These are phyloP conservation scores for Ramaria rubella DNA, from an alignment of 768 basidiomycete species.

Conservation along the genomic window DNA sequence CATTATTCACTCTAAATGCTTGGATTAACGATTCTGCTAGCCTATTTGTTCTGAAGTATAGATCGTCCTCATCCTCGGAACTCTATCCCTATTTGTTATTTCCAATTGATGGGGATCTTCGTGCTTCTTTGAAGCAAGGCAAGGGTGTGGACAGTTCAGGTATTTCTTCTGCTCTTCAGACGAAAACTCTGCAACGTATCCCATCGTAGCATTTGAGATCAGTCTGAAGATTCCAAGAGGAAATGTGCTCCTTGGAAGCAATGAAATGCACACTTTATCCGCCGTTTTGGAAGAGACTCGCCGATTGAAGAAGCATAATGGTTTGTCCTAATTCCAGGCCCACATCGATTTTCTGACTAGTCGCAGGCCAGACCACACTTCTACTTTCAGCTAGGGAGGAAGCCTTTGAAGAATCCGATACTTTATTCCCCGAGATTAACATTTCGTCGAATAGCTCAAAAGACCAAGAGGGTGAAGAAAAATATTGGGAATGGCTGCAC, in stretches of 20 bases:
- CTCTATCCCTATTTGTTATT: constrained; percentile 30
- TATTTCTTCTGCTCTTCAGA: constrained; percentile 24
- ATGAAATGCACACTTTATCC: neutral
- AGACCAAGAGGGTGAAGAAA: neutral
- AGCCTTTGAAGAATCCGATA: too few species aligned
- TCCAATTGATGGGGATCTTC: constrained; percentile 51
- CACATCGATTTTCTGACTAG: neutral
- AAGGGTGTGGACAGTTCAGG: constrained; percentile 33
- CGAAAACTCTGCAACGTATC: constrained; percentile 29
- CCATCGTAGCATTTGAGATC: constrained; percentile 31
- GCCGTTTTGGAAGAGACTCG: constrained; percentile 5
- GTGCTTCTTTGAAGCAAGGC: constrained; percentile 48
- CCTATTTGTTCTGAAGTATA: constrained; percentile 43
- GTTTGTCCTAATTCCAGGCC: neutral
- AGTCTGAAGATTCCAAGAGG: neutral
- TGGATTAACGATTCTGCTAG: constrained; percentile 22
- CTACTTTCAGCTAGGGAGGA: neutral
- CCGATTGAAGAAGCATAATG: neutral
- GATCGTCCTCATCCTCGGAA: constrained; percentile 13
- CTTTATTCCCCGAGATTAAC: too few species aligned
- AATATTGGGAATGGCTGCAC: constrained; percentile 7
- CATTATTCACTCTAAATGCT: constrained; percentile 7
- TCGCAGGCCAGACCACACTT: neutral
- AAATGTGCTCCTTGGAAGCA: neutral
- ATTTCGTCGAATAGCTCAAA: neutral